phyloP scores from a whole-genome alignment of 805 yeast genomes.

The Ogataea ramenticola region DNA sequence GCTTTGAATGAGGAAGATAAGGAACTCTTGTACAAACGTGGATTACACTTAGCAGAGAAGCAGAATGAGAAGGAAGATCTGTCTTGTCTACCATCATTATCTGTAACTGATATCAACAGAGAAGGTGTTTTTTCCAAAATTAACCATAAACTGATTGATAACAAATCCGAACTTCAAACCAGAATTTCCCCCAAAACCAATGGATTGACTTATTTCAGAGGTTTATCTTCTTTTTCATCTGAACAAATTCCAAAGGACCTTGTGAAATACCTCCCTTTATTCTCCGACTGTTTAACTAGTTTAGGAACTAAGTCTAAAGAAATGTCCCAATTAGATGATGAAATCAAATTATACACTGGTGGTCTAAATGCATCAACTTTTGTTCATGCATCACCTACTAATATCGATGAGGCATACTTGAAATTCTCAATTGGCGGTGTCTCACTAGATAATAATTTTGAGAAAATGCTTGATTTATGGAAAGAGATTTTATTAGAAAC shows the following conservation, averaged over 20 bases:
- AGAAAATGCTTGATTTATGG: slow-evolving; percentile 59
- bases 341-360: slow-evolving; percentile 77
- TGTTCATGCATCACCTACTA: slow-evolving; percentile 47
- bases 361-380: slow-evolving; percentile 64
- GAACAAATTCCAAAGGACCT: slow-evolving; percentile 49
- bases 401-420: slow-evolving; percentile 41
- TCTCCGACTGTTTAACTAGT: slow-evolving; percentile 71
- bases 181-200: slow-evolving; percentile 44
- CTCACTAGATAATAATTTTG: slow-evolving; percentile 58
- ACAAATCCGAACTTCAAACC: slow-evolving; percentile 17
- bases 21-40: slow-evolving; percentile 50
- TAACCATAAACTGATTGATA: slow-evolving; percentile 19
- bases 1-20: slow-evolving; percentile 48
- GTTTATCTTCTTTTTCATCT: slow-evolving; percentile 50
- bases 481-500: slow-evolving; percentile 62
- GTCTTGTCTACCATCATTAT: slow-evolving; percentile 72
- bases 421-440: slow-evolving; percentile 58
- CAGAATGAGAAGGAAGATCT: slow-evolving; percentile 70
- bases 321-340: slow-evolving; percentile 79
- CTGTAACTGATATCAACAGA: slow-evolving; percentile 64
- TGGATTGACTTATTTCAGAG: slow-evolving; percentile 72
- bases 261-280: slow-evolving; percentile 67
- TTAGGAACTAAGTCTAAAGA: slow-evolving; percentile 71
- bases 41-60: slow-evolving; percentile 47
- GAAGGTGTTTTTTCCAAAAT: slow-evolving; percentile 34